Evolutionary conservation across 345 rosid species (phyloP), one percentile per base, ranked within the genome.

Genomic region (Eucalyptus camaldulensis): DNA sequence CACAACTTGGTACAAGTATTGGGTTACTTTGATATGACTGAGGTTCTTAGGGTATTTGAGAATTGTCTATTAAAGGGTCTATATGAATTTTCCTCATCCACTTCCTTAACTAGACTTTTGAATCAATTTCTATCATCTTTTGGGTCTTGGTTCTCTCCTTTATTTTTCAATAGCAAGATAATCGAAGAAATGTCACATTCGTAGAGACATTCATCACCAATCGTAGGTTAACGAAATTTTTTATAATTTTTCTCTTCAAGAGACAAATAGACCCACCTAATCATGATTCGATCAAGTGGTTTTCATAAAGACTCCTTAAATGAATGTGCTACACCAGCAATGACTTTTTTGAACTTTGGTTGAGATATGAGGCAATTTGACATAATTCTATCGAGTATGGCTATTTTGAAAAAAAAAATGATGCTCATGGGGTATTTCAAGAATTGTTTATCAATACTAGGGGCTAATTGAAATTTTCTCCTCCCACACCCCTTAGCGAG

Each of bases 211-310:
- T 60, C 31, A 65, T 65, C 15, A 33, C 40, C 16, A n/a, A 65
- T n/a, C 1, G 10, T 5, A 65, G 17, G 37, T 16, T 65, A 15
- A n/a, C 1, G 3, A 65, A 4, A 22, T 0, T 0, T 56, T 22
- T 56, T 56, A 4, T 10, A 56, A 56, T 22, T 56, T 56, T 24
- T 56, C 62, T 56, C 62, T 56, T 56, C 13, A 62, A 62, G 17
- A 29, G 16, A 62, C 19, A 16, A n/a, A n/a, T 65, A n/a, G 21
- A n/a, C 10, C 10, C 3, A n/a, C 37, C 19, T n/a, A 65, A 8
- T 65, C 17, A 7, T 65, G 76, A 65, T n/a, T 2, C 3, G 0
- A n/a, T n/a, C 19, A 8, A n/a, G 40, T 65, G 37, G 19, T 65
- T n/a, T 65, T 65, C 3, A 65, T 4, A 7, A 65, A 65, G 40